Evolutionary conservation across 73 alveolate genomes (phyloP).

Genomic region (Effrenium voratum): DNA sequence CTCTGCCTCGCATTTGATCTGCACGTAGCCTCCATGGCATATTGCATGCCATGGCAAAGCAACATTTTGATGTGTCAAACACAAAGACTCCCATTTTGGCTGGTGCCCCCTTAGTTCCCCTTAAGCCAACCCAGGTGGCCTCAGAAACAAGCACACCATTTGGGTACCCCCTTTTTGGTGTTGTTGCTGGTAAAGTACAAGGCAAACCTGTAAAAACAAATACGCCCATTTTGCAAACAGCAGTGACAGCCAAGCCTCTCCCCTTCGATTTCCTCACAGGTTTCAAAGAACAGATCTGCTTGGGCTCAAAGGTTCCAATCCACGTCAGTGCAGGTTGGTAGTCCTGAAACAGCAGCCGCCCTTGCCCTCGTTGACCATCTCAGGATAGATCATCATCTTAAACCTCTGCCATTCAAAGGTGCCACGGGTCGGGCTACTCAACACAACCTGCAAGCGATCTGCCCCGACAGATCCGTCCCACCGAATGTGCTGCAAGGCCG

Average conservation of each 20-base stretch:
- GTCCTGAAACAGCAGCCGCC: conserved; percentile 93
- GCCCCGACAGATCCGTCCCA: no score
- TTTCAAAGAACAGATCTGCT: not conserved
- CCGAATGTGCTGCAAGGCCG: no score
- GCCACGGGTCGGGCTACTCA: no score
- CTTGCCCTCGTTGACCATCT: conserved; percentile 91
- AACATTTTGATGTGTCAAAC: not conserved
- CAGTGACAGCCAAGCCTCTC: no score
- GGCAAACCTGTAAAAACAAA: no score
- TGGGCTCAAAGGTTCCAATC: not conserved
- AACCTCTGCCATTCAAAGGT: conserved; percentile 23
- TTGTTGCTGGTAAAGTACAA: no score
- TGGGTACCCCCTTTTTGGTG: no score
- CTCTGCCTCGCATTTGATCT: conserved; percentile 91
- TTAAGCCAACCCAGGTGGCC: not conserved
- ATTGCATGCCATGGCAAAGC: not conserved
- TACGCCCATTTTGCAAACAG: no score
- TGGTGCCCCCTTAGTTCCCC: no score
- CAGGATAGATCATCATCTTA: conserved; percentile 93
- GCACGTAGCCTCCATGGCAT: conserved; percentile 46
- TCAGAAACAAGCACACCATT: not conserved
- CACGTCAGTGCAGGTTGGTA: not conserved
- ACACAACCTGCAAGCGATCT: no score
- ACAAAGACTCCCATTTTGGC: not conserved
- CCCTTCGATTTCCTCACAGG: conserved; percentile 76